Conservation (phyloP, 768 basidiomycete species). For the Mycena epipterygia region DNA sequence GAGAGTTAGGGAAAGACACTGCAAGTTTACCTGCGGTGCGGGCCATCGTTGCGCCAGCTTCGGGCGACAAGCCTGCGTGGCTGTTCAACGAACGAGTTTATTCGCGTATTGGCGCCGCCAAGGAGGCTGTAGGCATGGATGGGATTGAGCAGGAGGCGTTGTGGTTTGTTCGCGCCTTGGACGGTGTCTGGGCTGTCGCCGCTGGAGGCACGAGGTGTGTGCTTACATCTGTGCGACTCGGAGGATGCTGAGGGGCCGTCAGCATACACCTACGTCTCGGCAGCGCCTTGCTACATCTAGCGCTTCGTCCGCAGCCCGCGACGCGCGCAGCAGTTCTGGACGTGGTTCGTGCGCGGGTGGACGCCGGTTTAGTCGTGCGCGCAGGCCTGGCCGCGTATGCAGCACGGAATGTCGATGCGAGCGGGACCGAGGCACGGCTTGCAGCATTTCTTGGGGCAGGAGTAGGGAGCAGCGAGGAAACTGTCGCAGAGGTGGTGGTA, state of each 20-base stretch:
- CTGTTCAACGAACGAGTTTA: slow-evolving; percentile 35
- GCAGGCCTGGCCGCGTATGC: slow-evolving; percentile 30
- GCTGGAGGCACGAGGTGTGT: slow-evolving; percentile 14
- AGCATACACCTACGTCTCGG: slow-evolving; percentile 30
- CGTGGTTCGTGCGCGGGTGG: slow-evolving; percentile 25
- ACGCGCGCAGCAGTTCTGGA: slow-evolving; percentile 28
- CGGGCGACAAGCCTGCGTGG: slow-evolving; percentile 32
- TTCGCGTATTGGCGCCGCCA: slow-evolving; percentile 27
- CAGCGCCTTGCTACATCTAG: slow-evolving; percentile 29
- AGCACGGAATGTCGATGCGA: slow-evolving; percentile 18
- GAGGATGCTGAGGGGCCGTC: background rate
- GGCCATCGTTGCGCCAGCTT: slow-evolving; percentile 24
- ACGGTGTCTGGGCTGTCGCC: slow-evolving; percentile 24
- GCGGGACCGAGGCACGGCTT: slow-evolving; percentile 24
- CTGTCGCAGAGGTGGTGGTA: slow-evolving; percentile 26
- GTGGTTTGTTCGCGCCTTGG: slow-evolving; percentile 35
- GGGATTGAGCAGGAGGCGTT: slow-evolving; percentile 27
- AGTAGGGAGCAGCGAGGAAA: slow-evolving; percentile 28
- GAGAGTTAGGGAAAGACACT: slow-evolving; percentile 26
- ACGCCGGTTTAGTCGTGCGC: slow-evolving; percentile 23
- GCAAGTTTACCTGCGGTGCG: slow-evolving; percentile 24
- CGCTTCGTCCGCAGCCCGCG: slow-evolving; percentile 33
- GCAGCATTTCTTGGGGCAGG: slow-evolving; percentile 33
- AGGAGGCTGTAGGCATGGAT: slow-evolving; percentile 13
- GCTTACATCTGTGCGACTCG: background rate